Evolutionary conservation across 2,329 filamentous ascomycete genomes (phyloP).

Genomic region (Chaetomiaceae sp.): DNA sequence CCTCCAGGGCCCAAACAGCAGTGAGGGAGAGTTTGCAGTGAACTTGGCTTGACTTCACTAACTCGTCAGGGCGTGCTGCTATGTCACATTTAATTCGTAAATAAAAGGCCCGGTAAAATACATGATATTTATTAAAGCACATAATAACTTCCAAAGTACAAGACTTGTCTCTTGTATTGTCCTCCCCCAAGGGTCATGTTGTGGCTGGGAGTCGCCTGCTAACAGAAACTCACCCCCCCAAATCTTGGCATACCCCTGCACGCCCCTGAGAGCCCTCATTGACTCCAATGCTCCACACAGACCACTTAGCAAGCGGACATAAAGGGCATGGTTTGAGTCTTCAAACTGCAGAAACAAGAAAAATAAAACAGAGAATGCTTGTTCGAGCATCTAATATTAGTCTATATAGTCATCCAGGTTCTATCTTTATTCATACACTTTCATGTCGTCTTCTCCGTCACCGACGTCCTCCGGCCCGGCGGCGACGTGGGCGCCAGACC

Average conservation of each 20-base stretch:
- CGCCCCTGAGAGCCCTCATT: conserved; percentile 15
- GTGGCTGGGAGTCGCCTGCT: conserved; percentile 24
- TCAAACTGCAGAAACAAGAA: too few relatives aligned
- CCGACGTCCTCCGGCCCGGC: conserved; percentile 19
- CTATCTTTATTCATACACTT: conserved; percentile 12
- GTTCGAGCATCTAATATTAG: conserved; percentile 1
- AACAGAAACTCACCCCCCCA: conserved; percentile 30
- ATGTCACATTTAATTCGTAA: too few relatives aligned
- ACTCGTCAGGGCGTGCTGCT: background rate
- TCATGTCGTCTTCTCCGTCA: conserved; percentile 21
- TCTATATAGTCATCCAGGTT: too few relatives aligned
- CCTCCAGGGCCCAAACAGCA: conserved; percentile 12
- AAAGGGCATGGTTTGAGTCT: too few relatives aligned
- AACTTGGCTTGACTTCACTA: conserved; percentile 6
- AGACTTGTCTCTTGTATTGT: too few relatives aligned
- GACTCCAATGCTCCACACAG: background rate
- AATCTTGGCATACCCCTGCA: conserved; percentile 18
- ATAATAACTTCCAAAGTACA: too few relatives aligned
- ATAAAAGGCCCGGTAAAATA: too few relatives aligned
- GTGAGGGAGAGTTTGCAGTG: conserved; percentile 22
- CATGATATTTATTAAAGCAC: too few relatives aligned
- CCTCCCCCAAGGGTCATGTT: too few relatives aligned
- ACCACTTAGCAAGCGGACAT: background rate
- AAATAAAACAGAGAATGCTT: background rate
- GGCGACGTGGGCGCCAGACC: conserved; percentile 6